Percentiles rank a stretch among this genome's conserved stretches.
Conservation (phyloP, 495 filamentous ascomycete genomes). For the Margaritispora aquatica region DNA sequence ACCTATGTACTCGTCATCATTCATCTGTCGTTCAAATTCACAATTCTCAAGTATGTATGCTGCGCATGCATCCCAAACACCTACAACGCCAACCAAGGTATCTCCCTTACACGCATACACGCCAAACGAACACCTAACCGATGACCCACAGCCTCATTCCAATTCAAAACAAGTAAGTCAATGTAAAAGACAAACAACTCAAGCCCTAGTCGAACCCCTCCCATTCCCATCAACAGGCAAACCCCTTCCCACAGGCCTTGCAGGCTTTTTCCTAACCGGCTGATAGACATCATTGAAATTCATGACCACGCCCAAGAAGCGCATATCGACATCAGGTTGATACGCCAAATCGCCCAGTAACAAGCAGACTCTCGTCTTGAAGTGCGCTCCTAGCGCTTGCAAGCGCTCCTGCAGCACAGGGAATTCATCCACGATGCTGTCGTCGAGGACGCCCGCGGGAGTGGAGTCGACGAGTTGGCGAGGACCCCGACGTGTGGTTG, state of each 20-base stretch:
- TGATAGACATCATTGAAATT: conserved; percentile 98
- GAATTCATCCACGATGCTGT: conserved; percentile 70
- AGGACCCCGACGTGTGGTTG: conserved; percentile 22
- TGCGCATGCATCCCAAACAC: not conserved
- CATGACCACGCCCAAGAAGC: conserved; percentile 92
- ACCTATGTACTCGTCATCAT: not conserved
- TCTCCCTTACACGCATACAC: too few species aligned
- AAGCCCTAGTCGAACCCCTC: conserved; percentile 14
- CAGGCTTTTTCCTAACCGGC: conserved; percentile 19
- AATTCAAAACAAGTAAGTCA: too few species aligned
- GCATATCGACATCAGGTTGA: conserved; percentile 92
- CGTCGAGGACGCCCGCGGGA: too few species aligned
- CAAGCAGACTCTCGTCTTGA: conserved; percentile 66
- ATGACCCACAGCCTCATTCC: too few species aligned
- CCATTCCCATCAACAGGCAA: too few species aligned
- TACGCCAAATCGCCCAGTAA: conserved; percentile 85
- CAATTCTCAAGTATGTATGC: too few species aligned
- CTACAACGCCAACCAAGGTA: conserved; percentile 3
- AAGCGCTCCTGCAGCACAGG: conserved; percentile 68
- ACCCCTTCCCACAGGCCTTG: conserved; percentile 12
- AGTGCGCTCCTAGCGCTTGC: conserved; percentile 61
- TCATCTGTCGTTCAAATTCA: not conserved
- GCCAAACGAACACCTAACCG: too few species aligned
- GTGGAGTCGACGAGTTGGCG: conserved; percentile 14
- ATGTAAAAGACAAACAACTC: too few species aligned